Evolutionary conservation across 371 early-diverging fungal species (phyloP).

Genomic region (Apophysomyces sp.): DNA sequence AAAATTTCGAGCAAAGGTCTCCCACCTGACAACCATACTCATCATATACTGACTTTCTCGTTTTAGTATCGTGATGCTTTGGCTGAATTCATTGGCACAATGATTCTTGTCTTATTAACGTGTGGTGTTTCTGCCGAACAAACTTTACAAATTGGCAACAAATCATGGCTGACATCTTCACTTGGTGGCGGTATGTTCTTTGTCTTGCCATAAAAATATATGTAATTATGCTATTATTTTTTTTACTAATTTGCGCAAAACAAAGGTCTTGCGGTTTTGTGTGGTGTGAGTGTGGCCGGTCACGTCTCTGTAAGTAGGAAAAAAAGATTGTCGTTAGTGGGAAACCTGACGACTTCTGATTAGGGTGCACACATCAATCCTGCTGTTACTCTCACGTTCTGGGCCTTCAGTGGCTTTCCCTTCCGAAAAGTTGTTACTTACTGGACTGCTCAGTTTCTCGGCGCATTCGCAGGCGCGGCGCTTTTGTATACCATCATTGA

Average conservation of each 20-base stretch:
- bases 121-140: slow-evolving; percentile 66
- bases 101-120: slow-evolving; percentile 67
- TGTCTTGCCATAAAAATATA: background rate
- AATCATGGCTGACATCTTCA: slow-evolving; percentile 40
- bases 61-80: slow-evolving; percentile 61
- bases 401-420: slow-evolving; percentile 68
- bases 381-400: slow-evolving; percentile 71
- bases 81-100: slow-evolving; percentile 84
- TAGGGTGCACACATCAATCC: slow-evolving; percentile 83
- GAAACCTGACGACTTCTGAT: background rate
- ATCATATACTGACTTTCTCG: background rate
- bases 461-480: slow-evolving; percentile 74
- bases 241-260: background rate
- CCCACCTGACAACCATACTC: background rate
- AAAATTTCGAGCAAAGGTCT: background rate
- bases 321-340: background rate
- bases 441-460: slow-evolving; percentile 61
- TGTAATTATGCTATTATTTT: no score
- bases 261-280: slow-evolving; percentile 36
- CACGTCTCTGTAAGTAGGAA: slow-evolving; percentile 76
- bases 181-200: slow-evolving; percentile 34
- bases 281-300: slow-evolving; percentile 65
- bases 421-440: slow-evolving; percentile 63
- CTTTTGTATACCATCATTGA: slow-evolving; percentile 57
- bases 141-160: slow-evolving; percentile 20